Evolutionary conservation across 805 yeast genomes (phyloP), one percentile per base, ranked within the genome.

Genomic region (Yamadazyma tumulicola): DNA sequence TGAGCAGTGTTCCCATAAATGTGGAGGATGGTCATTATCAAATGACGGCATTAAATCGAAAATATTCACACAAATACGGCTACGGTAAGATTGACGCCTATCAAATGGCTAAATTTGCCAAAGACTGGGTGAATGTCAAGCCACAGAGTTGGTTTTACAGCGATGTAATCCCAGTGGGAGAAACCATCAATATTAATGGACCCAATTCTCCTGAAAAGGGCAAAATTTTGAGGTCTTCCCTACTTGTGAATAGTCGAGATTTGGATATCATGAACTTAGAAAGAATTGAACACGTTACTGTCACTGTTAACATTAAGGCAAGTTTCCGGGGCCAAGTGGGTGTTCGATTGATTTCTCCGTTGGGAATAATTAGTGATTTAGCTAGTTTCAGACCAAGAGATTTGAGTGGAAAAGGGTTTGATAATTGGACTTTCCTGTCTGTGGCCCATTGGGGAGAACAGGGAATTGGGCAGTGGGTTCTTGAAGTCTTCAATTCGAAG

Each of bases 381-480:
- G 96, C 93, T 0, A 74, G 79, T 16, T 68, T 69, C 13, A 74
- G 98, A 47, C 61, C 60, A 5, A 46, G 59, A 13, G 98, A 93
- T 57, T 44, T 38, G 6, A 67, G 78, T 5, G 42, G 47, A 2
- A 64, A 54, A 1, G 95, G 96, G 0, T 83, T 86, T 45, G 48
- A 54, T 4, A 69, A 83, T 46, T 93, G 98, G 98, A 84, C 85
- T 1, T 93, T 93, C 53, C 86, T 89, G 86, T 75, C 91, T 8
- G 97, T 93, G n/a, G 97, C 95, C 1, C 97, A 93, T 56, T 93
- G 97, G 97, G 96, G 96, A 25, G 89, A 82, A 47, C 31, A 53
- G 2, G 91, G 89, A 2, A 59, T 59, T 17, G 99, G 99, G 8
- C 77, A 73, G 4, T 93, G 98, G 98, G 77, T 59, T 23, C 48